Evolutionary conservation across 2,329 filamentous ascomycete species (phyloP).

Genomic region (Alternaria consortialis): DNA sequence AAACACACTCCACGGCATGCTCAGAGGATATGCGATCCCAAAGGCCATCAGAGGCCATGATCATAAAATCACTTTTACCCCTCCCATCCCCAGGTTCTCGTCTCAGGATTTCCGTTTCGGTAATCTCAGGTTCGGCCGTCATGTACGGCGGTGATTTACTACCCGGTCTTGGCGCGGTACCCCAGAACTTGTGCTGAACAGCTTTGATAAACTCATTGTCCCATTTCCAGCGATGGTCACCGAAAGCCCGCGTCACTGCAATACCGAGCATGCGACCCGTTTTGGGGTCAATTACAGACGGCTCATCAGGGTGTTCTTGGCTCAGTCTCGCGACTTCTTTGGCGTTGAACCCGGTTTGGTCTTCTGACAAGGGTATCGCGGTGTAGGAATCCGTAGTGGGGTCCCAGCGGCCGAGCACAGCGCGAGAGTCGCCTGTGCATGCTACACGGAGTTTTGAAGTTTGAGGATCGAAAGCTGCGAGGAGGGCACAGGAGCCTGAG

Average conservation of each 20-base stretch:
- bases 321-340: conserved; percentile 66
- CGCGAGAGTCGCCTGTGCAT: conserved; percentile 72
- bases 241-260: conserved; percentile 72
- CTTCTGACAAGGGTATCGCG: conserved; percentile 65
- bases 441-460: conserved; percentile 67
- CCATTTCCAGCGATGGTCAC: conserved; percentile 76
- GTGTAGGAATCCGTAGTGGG: conserved; percentile 58
- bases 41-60: conserved; percentile 72
- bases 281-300: conserved; percentile 61
- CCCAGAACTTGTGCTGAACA: conserved; percentile 60
- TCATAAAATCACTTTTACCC: conserved; percentile 63
- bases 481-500: conserved; percentile 69
- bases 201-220: conserved; percentile 58
- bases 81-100: conserved; percentile 27
- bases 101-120: conserved; percentile 61
- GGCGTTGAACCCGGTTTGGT: conserved; percentile 72
- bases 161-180: conserved; percentile 57
- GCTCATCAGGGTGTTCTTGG: conserved; percentile 69
- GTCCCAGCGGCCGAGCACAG: conserved; percentile 67
- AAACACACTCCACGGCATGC: conserved; percentile 66
- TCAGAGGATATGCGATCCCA: conserved; percentile 69
- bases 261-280: conserved; percentile 69
- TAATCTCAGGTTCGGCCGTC: conserved; percentile 72
- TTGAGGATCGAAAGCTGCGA: conserved; percentile 68
- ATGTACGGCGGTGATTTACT: conserved; percentile 70